Evolutionary conservation across 306 rosid genomes (phyloP).

Genomic region (Castanopsis chinensis): DNA sequence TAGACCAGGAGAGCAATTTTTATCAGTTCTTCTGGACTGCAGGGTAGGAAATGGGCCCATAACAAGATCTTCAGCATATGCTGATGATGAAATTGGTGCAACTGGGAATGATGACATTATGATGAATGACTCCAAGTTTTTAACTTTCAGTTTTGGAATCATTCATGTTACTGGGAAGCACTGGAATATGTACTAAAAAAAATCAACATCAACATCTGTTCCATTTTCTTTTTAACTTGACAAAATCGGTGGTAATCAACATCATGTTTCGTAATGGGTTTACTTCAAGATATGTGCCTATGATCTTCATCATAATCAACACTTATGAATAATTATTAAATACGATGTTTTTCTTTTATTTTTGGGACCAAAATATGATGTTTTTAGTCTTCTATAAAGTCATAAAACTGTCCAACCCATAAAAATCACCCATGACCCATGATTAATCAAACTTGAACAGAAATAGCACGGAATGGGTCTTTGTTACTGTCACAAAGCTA

Average conservation of each 20-base stretch:
- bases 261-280: not conserved
- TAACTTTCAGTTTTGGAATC: slow-evolving; percentile 12
- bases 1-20: too few species aligned
- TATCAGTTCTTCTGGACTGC: slow-evolving; percentile 27
- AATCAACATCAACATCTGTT: not conserved
- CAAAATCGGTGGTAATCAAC: not conserved
- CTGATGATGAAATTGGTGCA: slow-evolving; percentile 78
- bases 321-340: not conserved
- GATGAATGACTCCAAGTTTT: slow-evolving; percentile 44
- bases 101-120: slow-evolving; percentile 92
- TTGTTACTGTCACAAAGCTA: too few species aligned
- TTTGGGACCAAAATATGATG: too few species aligned
- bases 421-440: too few species aligned
- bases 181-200: not conserved
- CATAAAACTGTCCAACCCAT: too few species aligned
- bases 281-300: not conserved
- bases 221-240: not conserved
- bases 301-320: not conserved
- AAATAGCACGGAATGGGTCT: too few species aligned
- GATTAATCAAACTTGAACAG: too few species aligned
- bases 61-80: slow-evolving; percentile 83
- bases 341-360: too few species aligned
- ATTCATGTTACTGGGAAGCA: slow-evolving; percentile 2
- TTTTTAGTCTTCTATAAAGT: too few species aligned
- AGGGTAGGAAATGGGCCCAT: slow-evolving; percentile 98